Base-by-base conservation (phyloP, 2,329 filamentous ascomycete species). In the Aspergillus nomiae region DNA sequence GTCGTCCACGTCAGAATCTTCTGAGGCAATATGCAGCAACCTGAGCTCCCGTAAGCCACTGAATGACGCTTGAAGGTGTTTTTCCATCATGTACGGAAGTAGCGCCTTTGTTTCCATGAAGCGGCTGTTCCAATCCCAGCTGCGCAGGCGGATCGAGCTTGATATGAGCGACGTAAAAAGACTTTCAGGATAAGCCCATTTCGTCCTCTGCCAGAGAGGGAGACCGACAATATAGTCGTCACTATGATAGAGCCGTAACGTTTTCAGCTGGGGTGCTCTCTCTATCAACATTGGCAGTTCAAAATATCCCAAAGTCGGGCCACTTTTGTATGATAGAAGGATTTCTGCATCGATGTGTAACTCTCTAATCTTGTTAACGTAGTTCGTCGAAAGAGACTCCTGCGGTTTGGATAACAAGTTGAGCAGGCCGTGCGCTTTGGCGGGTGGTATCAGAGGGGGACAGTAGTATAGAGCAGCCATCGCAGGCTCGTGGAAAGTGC, bases 181-280 rank as follows among this genome's bases (percentile, higher is more conserved):
- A 5, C 84, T 80, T 7, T 82, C 76, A 12, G 90, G 85, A 72
- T 95, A 94, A 19, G 83, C 83, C 90, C 91, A 96, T 65, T 86
- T 87, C 28, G 75, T 57, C 11, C 73, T 73, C 10, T 70, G 63
- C 70, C 69, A 74, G 8, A 67, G 61, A 14, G 77, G 74, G 41
- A 75, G 67, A 4, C 76, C 76, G 8, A 75, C 67, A n/a, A 72
- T 61, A 43, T 73, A 71, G 70, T 96, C 91, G 56, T 86, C 82
- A 12, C 84, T 85, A 68, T 94, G 90, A 65, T 89, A 89, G 19
- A 97, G 83, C 62, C 92, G 87, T 36, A 97, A 77, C 56, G 89
- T 85, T 58, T 85, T 84, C 19, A 97, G 81, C 55, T 87, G 87
- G 0, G 89, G 89, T 7, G 92, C 83, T 53, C 85, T 82, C 46